Evolutionary conservation across 495 filamentous ascomycete species (phyloP).

Genomic region (Podospora pseudocomata): DNA sequence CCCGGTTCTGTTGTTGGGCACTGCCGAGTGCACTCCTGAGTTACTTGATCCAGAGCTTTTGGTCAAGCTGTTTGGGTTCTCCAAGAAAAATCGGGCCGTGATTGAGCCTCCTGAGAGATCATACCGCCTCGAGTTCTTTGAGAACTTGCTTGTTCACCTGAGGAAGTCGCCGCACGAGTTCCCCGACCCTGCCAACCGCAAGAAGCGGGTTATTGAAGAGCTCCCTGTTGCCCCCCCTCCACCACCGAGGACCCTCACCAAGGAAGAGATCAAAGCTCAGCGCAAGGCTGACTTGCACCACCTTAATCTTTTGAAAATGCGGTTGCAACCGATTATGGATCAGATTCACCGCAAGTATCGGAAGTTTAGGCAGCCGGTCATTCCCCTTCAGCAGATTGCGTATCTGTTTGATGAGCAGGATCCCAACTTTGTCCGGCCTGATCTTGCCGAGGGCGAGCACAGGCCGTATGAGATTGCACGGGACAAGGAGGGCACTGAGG

Average conservation of each 20-base stretch:
- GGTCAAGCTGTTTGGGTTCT: slow-evolving; percentile 77
- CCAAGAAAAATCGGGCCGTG: slow-evolving; percentile 67
- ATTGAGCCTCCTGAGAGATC: slow-evolving; percentile 60
- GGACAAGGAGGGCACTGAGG: slow-evolving; percentile 70
- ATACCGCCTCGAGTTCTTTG: slow-evolving; percentile 73
- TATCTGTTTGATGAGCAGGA: slow-evolving; percentile 82
- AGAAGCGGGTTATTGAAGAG: slow-evolving; percentile 73
- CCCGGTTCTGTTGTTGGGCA: slow-evolving; percentile 78
- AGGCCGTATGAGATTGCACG: slow-evolving; percentile 72
- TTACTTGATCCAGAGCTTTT: slow-evolving; percentile 55
- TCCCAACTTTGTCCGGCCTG: slow-evolving; percentile 73
- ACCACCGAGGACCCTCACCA: slow-evolving; percentile 57
- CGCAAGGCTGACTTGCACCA: slow-evolving; percentile 74
- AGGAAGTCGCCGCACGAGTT: slow-evolving; percentile 76
- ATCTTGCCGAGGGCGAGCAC: slow-evolving; percentile 58
- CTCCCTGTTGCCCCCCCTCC: slow-evolving; percentile 72
- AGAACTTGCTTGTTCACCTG: slow-evolving; percentile 65
- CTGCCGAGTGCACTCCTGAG: slow-evolving; percentile 62
- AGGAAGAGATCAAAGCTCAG: slow-evolving; percentile 75
- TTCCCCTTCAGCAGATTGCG: slow-evolving; percentile 65
- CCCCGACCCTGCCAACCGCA: slow-evolving; percentile 78
- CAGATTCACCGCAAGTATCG: slow-evolving; percentile 81
- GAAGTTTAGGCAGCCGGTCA: slow-evolving; percentile 74
- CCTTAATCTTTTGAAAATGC: slow-evolving; percentile 79
- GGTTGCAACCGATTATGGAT: slow-evolving; percentile 91